A percentile compares a stretch with the other conserved stretches of the same genome.
phyloP scores from a whole-genome alignment of 2,329 filamentous ascomycete species.

The Boeremia exigua region DNA sequence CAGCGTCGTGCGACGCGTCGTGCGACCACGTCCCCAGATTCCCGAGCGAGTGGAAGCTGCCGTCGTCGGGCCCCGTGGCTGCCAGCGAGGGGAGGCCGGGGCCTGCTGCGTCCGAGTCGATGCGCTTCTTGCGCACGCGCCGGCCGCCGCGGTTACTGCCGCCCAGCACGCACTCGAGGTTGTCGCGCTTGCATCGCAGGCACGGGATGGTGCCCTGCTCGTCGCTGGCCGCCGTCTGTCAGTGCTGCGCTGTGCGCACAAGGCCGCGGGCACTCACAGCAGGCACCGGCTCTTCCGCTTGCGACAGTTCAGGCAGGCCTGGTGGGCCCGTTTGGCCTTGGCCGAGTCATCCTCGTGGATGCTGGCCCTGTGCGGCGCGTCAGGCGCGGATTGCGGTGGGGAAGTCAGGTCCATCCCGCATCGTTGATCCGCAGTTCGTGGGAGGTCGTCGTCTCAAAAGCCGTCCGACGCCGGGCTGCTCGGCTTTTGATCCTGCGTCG shows the following conservation, averaged over 20 bases:
- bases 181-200: slow-evolving; percentile 63
- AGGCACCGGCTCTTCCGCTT: slow-evolving; percentile 50
- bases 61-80: slow-evolving; percentile 40
- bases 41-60: slow-evolving; percentile 44
- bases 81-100: slow-evolving; percentile 33
- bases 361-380: slow-evolving; percentile 6
- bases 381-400: slow-evolving; percentile 16
- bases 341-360: slow-evolving; percentile 24
- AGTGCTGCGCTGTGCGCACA: slow-evolving; percentile 1
- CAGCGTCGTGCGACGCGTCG: slow-evolving; percentile 32
- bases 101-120: slow-evolving; percentile 16
- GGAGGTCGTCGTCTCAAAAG: slow-evolving; percentile 9
- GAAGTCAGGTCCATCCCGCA: slow-evolving; percentile 13
- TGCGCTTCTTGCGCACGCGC: slow-evolving; percentile 60
- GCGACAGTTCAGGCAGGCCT: slow-evolving; percentile 44
- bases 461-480: not conserved
- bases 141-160: slow-evolving; percentile 66
- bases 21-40: slow-evolving; percentile 47
- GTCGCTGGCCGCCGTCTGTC: slow-evolving; percentile 42
- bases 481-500: slow-evolving; percentile 2
- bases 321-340: slow-evolving; percentile 32
- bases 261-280: slow-evolving; percentile 36
- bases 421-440: slow-evolving; percentile 6
- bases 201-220: slow-evolving; percentile 61
- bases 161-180: slow-evolving; percentile 64